Conservation (phyloP, 2,329 filamentous ascomycete genomes). For the Monosporascus ibericus region DNA sequence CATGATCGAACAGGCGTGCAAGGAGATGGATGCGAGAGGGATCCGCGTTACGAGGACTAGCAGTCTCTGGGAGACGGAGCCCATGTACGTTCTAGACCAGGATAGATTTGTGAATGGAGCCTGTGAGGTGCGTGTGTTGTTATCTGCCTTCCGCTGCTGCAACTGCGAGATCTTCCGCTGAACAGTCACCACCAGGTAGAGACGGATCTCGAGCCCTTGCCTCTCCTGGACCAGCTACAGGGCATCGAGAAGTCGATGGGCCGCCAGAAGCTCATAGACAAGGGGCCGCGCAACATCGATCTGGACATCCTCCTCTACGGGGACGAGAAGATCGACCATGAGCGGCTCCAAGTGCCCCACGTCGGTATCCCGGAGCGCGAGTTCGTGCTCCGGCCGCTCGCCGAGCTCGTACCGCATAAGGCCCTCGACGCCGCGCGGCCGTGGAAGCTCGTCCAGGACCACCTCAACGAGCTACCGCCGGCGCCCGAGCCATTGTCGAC, state of each 20-base stretch:
- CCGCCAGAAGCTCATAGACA: constrained; percentile 78
- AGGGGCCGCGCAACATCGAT: constrained; percentile 91
- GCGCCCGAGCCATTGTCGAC: constrained; percentile 48
- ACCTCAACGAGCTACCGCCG: constrained; percentile 52
- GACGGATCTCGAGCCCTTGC: constrained; percentile 68
- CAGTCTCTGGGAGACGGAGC: constrained; percentile 86
- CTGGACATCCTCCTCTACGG: constrained; percentile 86
- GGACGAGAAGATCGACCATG: constrained; percentile 56
- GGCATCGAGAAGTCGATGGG: constrained; percentile 76
- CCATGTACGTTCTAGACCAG: constrained; percentile 95
- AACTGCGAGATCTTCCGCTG: not conserved
- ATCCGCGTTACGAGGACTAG: constrained; percentile 77
- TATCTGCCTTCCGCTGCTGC: not conserved
- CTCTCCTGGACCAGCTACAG: constrained; percentile 75
- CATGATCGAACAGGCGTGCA: constrained; percentile 80
- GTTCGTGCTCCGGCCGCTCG: constrained; percentile 84
- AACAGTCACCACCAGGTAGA: constrained; percentile 55
- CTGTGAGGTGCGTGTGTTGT: constrained; percentile 64
- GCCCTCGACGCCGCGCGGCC: constrained; percentile 47
- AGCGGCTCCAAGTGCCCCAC: constrained; percentile 80
- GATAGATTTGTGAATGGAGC: constrained; percentile 85
- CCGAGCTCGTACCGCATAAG: constrained; percentile 59
- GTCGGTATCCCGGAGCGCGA: constrained; percentile 80
- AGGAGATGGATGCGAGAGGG: constrained; percentile 64
- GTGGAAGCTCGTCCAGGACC: constrained; percentile 56